These are phyloP conservation scores for Phytophthora hybrid DNA, from an alignment of 352 stramenopile genomes.

Conservation along the genomic window DNA sequence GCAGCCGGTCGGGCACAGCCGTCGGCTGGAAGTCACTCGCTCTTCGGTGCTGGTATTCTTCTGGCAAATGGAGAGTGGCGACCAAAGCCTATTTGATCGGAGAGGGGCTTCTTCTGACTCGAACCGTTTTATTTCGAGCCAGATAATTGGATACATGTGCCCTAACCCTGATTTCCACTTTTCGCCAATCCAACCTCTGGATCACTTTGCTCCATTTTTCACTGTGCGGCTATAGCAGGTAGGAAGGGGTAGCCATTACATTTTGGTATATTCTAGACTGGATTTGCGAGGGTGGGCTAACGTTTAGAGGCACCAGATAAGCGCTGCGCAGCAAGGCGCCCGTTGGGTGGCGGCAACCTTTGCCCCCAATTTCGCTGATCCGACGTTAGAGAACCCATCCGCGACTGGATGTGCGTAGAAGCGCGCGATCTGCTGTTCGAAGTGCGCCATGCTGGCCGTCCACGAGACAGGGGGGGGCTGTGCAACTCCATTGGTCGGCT, in stretches of 20 bases:
- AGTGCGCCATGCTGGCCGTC: conserved; percentile 18
- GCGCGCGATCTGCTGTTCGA: conserved; percentile 34
- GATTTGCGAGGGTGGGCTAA: not conserved
- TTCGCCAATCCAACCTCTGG: conserved; percentile 2
- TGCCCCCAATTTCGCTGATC: not conserved
- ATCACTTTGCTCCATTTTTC: conserved; percentile 8
- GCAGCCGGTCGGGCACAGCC: conserved; percentile 1
- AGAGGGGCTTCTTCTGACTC: conserved; percentile 18
- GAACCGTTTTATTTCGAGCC: conserved; percentile 23
- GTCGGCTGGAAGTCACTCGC: not conserved
- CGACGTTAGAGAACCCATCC: not conserved
- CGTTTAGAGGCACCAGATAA: not conserved
- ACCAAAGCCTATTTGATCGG: conserved; percentile 1
- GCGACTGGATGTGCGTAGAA: conserved; percentile 12
- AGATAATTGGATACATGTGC: conserved; percentile 2
- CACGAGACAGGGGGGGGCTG: conserved; percentile 13
- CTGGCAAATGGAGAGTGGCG: conserved; percentile 24
- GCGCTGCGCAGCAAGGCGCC: not conserved
- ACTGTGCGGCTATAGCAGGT: not conserved
- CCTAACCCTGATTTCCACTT: conserved; percentile 16
- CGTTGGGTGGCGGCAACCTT: not conserved
- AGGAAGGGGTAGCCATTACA: not conserved
- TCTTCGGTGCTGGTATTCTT: not conserved
- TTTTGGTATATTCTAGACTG: not conserved
- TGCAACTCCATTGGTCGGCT: conserved; percentile 10